Base-by-base conservation (phyloP, 2,329 filamentous ascomycete species). In the Alternaria sp. region DNA sequence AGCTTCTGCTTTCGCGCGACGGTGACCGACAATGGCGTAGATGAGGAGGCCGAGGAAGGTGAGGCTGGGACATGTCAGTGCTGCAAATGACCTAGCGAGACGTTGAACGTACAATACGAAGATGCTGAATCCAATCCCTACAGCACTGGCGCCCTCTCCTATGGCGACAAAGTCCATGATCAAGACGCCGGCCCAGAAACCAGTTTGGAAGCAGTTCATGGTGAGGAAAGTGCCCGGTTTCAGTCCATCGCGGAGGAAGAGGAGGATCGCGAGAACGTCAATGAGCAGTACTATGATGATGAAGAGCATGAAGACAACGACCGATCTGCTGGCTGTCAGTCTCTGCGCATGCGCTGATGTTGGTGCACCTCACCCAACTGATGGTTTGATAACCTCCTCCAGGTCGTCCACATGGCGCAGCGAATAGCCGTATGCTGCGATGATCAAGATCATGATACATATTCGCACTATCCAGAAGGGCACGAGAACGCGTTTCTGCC, bases 401-500 rank as follows among this genome's bases (percentile, higher is more conserved):
- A 69, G 8, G 3, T 69, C 59, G 13, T 65, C 45, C 8, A 73
- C 17, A 8, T 54, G 36, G 24, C 63, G 62, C 45, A 77, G 56
- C n/a, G 70, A 66, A 9, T 57, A 50, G 7, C 64, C 68, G 49
- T 72, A 78, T 42, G 62, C 55, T 13, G 56, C 68, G 50, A 77
- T 70, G 50, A 77, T 63, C 41, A 77, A 65, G 39, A 77, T 7
- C 68, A 77, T 76, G 7, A 75, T 56, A 28, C 67, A 54, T 40
- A 76, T 71, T 13, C 77, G 70, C 23, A 78, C 41, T 3, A 68
- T 53, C 77, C 76, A 79, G 53, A 77, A 72, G 4, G 77, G 76
- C 10, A 79, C 60, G 40, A 79, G 65, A 34, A 79, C 66, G 45
- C 76, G 72, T 69, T 77, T 78, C 64, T 77, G 73, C 75, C 75